A percentile compares a stretch with the other conserved stretches of the same genome.
Conservation (phyloP, 1,139 yeast genomes). For the Debaryomyces nepalensis region DNA sequence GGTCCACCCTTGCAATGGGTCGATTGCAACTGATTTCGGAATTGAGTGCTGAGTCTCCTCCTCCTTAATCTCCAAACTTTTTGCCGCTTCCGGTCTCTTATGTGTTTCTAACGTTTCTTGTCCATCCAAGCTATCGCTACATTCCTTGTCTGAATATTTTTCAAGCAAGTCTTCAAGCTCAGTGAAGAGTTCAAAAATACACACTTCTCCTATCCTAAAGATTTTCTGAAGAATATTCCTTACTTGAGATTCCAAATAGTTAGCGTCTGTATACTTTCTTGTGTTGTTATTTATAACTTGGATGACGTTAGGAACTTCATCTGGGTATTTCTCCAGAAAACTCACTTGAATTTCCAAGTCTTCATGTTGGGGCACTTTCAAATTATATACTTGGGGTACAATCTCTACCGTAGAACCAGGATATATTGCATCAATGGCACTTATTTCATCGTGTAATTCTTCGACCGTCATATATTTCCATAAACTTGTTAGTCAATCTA, state of each 20-base stretch:
- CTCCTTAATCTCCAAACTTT: too few species aligned
- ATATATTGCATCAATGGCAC: slow-evolving; percentile 87
- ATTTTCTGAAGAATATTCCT: slow-evolving; percentile 53
- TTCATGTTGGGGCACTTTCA: slow-evolving; percentile 68
- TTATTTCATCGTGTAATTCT: slow-evolving; percentile 75
- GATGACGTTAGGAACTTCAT: slow-evolving; percentile 57
- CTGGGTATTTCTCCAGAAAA: slow-evolving; percentile 75
- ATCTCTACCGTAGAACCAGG: slow-evolving; percentile 54
- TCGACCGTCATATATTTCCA: slow-evolving; percentile 41
- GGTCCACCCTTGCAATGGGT: slow-evolving; percentile 71
- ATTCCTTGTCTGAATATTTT: slow-evolving; percentile 24
- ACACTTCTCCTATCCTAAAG: slow-evolving; percentile 66
- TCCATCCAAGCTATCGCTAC: too few species aligned
- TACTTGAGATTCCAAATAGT: slow-evolving; percentile 48
- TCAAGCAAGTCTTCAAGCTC: slow-evolving; percentile 61
- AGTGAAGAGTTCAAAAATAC: slow-evolving; percentile 76
- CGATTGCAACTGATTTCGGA: slow-evolving; percentile 18
- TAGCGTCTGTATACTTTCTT: slow-evolving; percentile 43
- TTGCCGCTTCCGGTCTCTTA: too few species aligned
- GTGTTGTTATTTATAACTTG: slow-evolving; percentile 49
- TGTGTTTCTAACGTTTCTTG: too few species aligned
- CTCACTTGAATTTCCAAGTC: slow-evolving; percentile 62
- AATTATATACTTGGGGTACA: slow-evolving; percentile 48
- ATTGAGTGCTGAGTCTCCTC: slow-evolving; percentile 2
- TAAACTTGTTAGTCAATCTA: background rate